phyloP scores from a whole-genome alignment of 805 yeast species.

The Saccharomycopsis capsularis region DNA sequence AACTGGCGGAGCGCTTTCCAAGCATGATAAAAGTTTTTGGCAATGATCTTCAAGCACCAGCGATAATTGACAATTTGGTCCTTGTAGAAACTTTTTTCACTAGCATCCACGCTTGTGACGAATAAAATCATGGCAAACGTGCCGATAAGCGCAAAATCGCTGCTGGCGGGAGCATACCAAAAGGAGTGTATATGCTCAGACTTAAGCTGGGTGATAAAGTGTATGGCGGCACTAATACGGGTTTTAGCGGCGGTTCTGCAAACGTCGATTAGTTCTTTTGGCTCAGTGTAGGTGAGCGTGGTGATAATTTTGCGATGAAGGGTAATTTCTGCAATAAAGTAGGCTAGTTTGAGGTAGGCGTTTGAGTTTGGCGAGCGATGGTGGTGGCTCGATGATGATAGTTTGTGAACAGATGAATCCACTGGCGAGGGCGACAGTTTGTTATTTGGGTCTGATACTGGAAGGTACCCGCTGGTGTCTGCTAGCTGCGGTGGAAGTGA shows the following conservation, averaged over 20 bases:
- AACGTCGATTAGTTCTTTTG: constrained; percentile 51
- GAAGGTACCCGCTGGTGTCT: constrained; percentile 1
- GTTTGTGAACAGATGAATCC: neutral
- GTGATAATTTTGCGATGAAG: constrained; percentile 73
- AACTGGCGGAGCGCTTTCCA: constrained; percentile 65
- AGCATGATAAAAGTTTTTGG: constrained; percentile 73
- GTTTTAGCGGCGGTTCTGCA: constrained; percentile 84
- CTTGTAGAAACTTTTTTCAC: constrained; percentile 58
- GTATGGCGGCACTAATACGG: constrained; percentile 73
- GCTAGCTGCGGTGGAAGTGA: constrained; percentile 31
- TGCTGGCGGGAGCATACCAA: constrained; percentile 81
- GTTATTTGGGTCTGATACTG: too few relatives aligned
- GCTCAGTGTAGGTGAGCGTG: constrained; percentile 37
- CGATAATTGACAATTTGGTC: constrained; percentile 70
- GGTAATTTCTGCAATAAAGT: constrained; percentile 84
- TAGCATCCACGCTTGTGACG: constrained; percentile 54
- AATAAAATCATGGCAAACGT: constrained; percentile 78
- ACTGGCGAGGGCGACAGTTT: neutral
- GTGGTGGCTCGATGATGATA: neutral
- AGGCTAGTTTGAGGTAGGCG: constrained; percentile 75
- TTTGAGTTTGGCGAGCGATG: constrained; percentile 48
- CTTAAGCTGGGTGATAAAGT: constrained; percentile 65
- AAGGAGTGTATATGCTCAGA: constrained; percentile 82
- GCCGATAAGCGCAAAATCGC: constrained; percentile 76
- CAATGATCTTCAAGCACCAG: constrained; percentile 65